Percentiles rank a stretch among this genome's conserved stretches.
Conservation (phyloP, 306 rosid species). For the Elaeagnus macrophylla region DNA sequence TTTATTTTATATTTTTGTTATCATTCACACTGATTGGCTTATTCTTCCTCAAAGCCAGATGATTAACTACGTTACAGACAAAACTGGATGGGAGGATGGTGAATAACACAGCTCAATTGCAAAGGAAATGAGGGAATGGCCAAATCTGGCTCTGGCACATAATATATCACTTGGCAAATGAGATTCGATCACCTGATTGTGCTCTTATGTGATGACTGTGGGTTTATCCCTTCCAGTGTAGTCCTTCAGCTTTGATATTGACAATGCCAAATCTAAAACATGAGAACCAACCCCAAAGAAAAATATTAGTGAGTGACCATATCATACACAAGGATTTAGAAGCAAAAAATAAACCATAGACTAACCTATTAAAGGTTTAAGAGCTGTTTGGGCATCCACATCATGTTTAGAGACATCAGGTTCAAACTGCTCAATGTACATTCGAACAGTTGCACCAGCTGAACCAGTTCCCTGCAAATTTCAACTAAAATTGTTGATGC, state of each 20-base stretch:
- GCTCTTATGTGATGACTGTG: conserved; percentile 81
- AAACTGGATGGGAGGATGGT: conserved; percentile 18
- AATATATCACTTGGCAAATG: conserved; percentile 8
- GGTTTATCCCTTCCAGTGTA: conserved; percentile 93
- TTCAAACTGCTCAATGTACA: conserved; percentile 88
- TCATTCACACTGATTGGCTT: conserved; percentile 10
- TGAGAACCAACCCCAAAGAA: conserved; percentile 6
- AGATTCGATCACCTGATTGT: conserved; percentile 14
- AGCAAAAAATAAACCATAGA: conserved; percentile 3
- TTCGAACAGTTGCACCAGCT: conserved; percentile 90
- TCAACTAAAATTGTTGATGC: no score
- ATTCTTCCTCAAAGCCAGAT: conserved; percentile 10
- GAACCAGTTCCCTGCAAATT: conserved; percentile 81
- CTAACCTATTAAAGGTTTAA: conserved; percentile 84
- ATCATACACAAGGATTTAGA: not conserved
- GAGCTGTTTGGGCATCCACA: conserved; percentile 74
- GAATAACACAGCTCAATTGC: conserved; percentile 6
- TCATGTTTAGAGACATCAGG: conserved; percentile 68
- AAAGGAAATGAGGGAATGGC: conserved; percentile 6
- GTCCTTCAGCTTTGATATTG: conserved; percentile 73
- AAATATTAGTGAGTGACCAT: conserved; percentile 5
- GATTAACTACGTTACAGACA: conserved; percentile 4
- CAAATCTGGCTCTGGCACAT: conserved; percentile 21
- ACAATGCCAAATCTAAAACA: conserved; percentile 72
- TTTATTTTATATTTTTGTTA: conserved; percentile 1